Conservation (phyloP, 768 basidiomycete species). For the Leccinum imitatum region DNA sequence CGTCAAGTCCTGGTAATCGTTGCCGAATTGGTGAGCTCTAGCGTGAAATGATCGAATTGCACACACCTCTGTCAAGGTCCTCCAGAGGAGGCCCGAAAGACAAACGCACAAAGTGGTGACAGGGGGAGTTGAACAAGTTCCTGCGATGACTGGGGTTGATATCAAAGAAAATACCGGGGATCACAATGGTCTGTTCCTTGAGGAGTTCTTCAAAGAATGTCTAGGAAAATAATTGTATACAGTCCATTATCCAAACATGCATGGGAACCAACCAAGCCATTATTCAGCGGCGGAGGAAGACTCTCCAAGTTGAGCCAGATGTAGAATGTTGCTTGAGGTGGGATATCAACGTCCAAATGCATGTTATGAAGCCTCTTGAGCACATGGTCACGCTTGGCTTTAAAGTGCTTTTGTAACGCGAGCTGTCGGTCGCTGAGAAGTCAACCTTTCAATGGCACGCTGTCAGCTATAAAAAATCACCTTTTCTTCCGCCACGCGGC, state of each 20-base stretch:
- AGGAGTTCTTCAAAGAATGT: conserved; percentile 95
- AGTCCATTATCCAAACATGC: background rate
- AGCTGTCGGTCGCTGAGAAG: conserved; percentile 38
- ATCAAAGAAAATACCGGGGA: conserved; percentile 90
- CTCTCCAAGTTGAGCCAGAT: conserved; percentile 88
- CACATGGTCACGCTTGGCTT: conserved; percentile 87
- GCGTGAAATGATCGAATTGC: background rate
- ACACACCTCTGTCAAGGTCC: conserved; percentile 71
- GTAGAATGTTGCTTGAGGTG: conserved; percentile 86
- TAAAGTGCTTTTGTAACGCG: conserved; percentile 89
- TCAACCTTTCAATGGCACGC: background rate
- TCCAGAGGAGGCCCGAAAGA: conserved; percentile 83
- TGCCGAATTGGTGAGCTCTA: background rate
- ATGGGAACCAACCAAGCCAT: conserved; percentile 64
- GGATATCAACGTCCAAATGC: conserved; percentile 72
- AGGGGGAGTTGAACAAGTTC: conserved; percentile 87
- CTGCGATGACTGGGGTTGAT: conserved; percentile 77
- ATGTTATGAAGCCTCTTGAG: conserved; percentile 77
- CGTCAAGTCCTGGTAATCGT: conserved; percentile 63
- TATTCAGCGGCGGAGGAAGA: conserved; percentile 81
- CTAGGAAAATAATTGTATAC: conserved; percentile 30
- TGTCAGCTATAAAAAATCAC: conserved; percentile 27
- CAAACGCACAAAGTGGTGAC: conserved; percentile 85
- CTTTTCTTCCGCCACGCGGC: conserved; percentile 68
- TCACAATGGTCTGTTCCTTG: conserved; percentile 88